phyloP scores from a whole-genome alignment of 2,329 filamentous ascomycete species.

The Paecilomyces fulvus region DNA sequence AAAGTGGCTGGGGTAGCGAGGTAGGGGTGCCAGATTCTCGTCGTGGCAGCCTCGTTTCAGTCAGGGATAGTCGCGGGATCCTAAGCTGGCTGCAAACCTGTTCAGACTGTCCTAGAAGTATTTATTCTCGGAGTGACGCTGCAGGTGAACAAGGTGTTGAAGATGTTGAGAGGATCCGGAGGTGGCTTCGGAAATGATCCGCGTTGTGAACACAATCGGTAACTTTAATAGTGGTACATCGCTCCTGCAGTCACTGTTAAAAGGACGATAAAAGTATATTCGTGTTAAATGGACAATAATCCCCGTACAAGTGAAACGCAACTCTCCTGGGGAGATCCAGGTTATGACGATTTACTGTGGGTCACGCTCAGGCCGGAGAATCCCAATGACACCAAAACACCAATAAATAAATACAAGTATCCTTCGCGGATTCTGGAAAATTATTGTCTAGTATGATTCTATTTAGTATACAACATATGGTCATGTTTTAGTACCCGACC shows the following conservation, averaged over 20 bases:
- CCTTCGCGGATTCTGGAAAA: background rate
- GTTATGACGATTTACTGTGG: background rate
- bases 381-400: background rate
- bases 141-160: background rate
- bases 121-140: background rate
- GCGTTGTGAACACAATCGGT: background rate
- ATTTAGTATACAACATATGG: background rate
- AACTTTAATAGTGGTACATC: background rate
- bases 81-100: background rate
- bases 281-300: background rate
- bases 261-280: background rate
- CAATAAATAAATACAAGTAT: background rate
- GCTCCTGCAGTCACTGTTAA: background rate
- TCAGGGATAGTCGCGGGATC: background rate
- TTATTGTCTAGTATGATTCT: background rate
- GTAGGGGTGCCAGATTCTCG: slow-evolving; percentile 20
- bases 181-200: background rate
- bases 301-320: background rate
- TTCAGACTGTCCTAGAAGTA: background rate
- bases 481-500: background rate
- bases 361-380: background rate
- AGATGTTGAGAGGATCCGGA: background rate
- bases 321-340: background rate
- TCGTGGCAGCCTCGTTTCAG: background rate
- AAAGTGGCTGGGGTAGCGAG: slow-evolving; percentile 12